Base-by-base conservation (phyloP, 306 rosid species). In the Adenanthera pavonina region DNA sequence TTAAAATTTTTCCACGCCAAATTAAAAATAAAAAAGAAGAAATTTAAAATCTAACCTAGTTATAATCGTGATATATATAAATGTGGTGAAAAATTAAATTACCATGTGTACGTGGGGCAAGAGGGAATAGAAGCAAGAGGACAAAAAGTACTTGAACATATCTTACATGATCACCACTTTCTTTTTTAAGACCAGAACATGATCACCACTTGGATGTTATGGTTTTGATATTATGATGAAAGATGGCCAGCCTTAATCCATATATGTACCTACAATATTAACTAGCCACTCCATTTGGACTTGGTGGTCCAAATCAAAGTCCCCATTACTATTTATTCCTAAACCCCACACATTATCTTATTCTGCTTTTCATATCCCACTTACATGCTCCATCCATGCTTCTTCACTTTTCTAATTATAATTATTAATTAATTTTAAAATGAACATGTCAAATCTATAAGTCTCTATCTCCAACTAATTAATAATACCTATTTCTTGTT, bases 111-210 rank as follows among this genome's bases (percentile, higher is more conserved):
- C 43, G 69, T 15, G 59, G 17, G 17, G 33, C 82, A 51, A 84
- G 69, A 62, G 40, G 47, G 65, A 81, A 74, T 69, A 12, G 56
- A 69, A 17, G 51, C 0, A 15, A 36, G 19, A 17, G 10, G 74
- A 69, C 54, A 44, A 30, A 68, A 2, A 44, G 56, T 20, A 69
- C 19, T 46, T 69, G 19, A 10, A 69, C 54, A 44, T 69, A 44
- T 69, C 76, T 67, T 33, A 73, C 75, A 61, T 61, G 46, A 61
- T 76, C 66, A 62, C 61, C 81, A 43, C 10, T 71, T 83, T 75
- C 30, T 25, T 25, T 25, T 25, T 25, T 25, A 0, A 0, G 0
- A 25, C 30, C 30, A 25, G 30, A 25, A 73, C 75, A 61, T 61
- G 46, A 61, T 76, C 66, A 62, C 61, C 81, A 43, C 10, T 71